Percentiles rank a stretch among this genome's conserved stretches.
These are phyloP conservation scores for Diplogelasinospora grovesii DNA, from an alignment of 495 filamentous ascomycete genomes.

Conservation along the genomic window DNA sequence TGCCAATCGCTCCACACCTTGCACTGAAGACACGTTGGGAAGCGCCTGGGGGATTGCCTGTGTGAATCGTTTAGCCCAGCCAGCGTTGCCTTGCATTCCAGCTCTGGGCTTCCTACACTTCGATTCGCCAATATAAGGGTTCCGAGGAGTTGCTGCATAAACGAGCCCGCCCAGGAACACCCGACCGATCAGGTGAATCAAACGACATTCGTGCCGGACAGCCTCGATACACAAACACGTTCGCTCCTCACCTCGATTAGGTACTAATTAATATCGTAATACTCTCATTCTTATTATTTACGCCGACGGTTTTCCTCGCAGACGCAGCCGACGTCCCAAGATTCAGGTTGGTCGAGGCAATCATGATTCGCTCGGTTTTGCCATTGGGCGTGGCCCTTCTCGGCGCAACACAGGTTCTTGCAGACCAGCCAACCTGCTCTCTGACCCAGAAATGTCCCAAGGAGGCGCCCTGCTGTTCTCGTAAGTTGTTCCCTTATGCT, in stretches of 20 bases:
- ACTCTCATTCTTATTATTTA: no score
- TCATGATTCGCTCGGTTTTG: constrained; percentile 32
- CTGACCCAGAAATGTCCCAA: constrained; percentile 64
- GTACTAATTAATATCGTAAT: no score
- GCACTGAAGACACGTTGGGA: no score
- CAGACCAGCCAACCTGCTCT: constrained; percentile 27
- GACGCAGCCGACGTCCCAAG: no score
- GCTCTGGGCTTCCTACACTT: not conserved
- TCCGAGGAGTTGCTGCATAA: no score
- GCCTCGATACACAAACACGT: not conserved
- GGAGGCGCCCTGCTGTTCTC: constrained; percentile 80
- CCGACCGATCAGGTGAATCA: constrained; percentile 13
- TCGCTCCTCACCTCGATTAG: not conserved
- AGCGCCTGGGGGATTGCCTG: no score
- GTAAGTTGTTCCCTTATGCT: constrained; percentile 49
- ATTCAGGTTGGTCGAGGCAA: no score
- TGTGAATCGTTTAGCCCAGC: not conserved
- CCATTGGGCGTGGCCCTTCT: constrained; percentile 35
- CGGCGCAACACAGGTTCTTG: constrained; percentile 33
- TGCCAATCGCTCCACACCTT: no score
- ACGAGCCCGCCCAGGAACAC: constrained; percentile 4
- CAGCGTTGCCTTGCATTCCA: not conserved
- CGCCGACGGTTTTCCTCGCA: no score
- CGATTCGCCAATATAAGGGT: no score
- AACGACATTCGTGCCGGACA: constrained; percentile 11